These are phyloP conservation scores for Eucommia ulmoides DNA, from an alignment of 257 asterid genomes.

Conservation along the genomic window DNA sequence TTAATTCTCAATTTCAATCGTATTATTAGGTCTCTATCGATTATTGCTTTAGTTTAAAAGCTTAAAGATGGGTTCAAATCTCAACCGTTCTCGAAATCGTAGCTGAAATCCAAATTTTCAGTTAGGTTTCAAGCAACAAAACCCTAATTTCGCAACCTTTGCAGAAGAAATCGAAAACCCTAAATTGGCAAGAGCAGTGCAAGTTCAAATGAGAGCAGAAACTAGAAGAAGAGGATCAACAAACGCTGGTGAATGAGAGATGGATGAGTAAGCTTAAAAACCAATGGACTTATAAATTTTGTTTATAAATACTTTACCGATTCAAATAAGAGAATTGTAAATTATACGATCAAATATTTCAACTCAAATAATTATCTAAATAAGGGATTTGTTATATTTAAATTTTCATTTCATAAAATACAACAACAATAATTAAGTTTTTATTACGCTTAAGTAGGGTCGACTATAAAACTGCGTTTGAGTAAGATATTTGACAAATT, in stretches of 20 bases:
- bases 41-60: neutral
- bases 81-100: neutral
- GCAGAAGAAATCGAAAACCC: constrained; percentile 47
- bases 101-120: neutral
- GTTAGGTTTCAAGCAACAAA: constrained; percentile 35
- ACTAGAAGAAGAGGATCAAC: constrained; percentile 65
- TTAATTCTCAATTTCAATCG: neutral
- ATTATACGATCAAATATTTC: too few species aligned
- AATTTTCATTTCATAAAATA: too few species aligned
- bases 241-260: constrained; percentile 51
- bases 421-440: too few species aligned
- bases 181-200: constrained; percentile 54
- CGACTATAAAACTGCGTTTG: too few species aligned
- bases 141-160: constrained; percentile 19
- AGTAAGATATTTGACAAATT: too few species aligned
- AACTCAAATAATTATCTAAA: too few species aligned
- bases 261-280: too few species aligned
- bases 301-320: too few species aligned
- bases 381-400: too few species aligned
- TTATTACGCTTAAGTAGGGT: too few species aligned
- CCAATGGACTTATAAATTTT: too few species aligned
- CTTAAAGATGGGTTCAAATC: neutral
- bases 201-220: constrained; percentile 48
- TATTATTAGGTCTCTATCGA: neutral
- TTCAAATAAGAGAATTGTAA: too few species aligned